Conservation (phyloP, 257 asterid species). For the Linaria vulgaris region DNA sequence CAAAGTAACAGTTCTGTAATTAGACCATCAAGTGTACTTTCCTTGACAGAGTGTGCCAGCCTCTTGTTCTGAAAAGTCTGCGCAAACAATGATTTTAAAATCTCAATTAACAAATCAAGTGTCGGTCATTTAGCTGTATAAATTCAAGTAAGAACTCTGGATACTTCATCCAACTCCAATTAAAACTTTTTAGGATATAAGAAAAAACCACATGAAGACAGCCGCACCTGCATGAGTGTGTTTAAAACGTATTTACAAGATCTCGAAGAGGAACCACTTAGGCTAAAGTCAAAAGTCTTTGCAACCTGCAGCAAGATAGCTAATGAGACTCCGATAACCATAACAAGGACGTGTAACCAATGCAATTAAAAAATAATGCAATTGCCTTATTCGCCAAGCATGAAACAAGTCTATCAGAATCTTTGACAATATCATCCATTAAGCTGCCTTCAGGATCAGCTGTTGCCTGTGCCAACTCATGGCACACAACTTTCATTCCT, state of each 20-base stretch:
- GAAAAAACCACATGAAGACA: conserved; percentile 4
- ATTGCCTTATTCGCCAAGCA: conserved; percentile 93
- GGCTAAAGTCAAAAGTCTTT: conserved; percentile 91
- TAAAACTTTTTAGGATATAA: too few relatives aligned
- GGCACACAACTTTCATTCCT: conserved; percentile 99
- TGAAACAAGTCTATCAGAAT: conserved; percentile 95
- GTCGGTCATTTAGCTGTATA: too few relatives aligned
- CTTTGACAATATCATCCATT: conserved; percentile 79
- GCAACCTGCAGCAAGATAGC: conserved; percentile 65
- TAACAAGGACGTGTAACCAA: conserved; percentile 4
- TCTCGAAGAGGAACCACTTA: conserved; percentile 92
- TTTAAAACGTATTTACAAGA: conserved; percentile 98
- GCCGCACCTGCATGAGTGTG: conserved; percentile 91
- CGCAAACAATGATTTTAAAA: conserved; percentile 24
- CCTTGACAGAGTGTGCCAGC: conserved; percentile 87
- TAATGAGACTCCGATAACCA: conserved; percentile 23
- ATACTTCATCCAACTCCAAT: too few relatives aligned
- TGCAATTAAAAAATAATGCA: not conserved
- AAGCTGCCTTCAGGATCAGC: conserved; percentile 84
- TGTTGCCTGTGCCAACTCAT: conserved; percentile 82
- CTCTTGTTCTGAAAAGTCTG: conserved; percentile 94
- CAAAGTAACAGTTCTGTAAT: conserved; percentile 96
- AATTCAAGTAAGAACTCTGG: too few relatives aligned
- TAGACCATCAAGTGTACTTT: conserved; percentile 82
- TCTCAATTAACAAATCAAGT: conserved; percentile 6